Percentiles rank a stretch among this genome's conserved stretches.
phyloP scores from a whole-genome alignment of 148 eudicot species.

The Suaeda aralocaspica region DNA sequence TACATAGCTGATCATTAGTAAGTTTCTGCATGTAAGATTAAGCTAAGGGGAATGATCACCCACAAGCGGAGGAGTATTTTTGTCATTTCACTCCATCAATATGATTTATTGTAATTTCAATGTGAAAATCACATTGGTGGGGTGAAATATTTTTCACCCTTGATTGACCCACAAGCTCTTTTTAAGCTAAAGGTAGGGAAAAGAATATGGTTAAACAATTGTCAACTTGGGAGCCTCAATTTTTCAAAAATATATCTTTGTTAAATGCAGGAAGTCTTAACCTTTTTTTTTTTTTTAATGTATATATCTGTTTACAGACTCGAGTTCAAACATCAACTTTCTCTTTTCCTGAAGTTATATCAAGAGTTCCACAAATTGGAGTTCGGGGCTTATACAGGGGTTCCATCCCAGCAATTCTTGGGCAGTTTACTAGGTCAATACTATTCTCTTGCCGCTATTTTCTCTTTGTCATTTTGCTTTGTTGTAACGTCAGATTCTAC shows the following conservation, averaged over 20 bases:
- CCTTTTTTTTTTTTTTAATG: conserved; percentile 12
- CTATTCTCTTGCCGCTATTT: conserved; percentile 4
- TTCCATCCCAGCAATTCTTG: conserved; percentile 85
- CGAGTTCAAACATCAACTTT: conserved; percentile 88
- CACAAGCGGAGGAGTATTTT: too few species aligned
- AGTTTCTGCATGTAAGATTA: not conserved
- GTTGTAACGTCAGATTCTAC: conserved; percentile 8
- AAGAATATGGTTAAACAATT: not conserved
- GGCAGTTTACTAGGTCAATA: conserved; percentile 86
- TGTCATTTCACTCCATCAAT: too few species aligned
- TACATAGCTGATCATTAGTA: not conserved
- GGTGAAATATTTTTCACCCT: too few species aligned
- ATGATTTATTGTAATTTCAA: too few species aligned
- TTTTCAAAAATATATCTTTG: not conserved
- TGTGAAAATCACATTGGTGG: too few species aligned
- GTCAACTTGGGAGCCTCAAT: not conserved
- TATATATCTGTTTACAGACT: conserved; percentile 70
- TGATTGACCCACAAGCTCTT: too few species aligned
- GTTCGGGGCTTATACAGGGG: conserved; percentile 78
- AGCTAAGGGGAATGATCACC: too few species aligned
- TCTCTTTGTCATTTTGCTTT: conserved; percentile 3
- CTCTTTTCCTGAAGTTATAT: conserved; percentile 71
- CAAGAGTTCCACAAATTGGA: conserved; percentile 86
- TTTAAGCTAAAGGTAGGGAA: not conserved
- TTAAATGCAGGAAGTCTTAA: conserved; percentile 15